These are phyloP conservation scores for Blumeriella jaapii DNA, from an alignment of 2,329 filamentous ascomycete species.

Conservation along the genomic window DNA sequence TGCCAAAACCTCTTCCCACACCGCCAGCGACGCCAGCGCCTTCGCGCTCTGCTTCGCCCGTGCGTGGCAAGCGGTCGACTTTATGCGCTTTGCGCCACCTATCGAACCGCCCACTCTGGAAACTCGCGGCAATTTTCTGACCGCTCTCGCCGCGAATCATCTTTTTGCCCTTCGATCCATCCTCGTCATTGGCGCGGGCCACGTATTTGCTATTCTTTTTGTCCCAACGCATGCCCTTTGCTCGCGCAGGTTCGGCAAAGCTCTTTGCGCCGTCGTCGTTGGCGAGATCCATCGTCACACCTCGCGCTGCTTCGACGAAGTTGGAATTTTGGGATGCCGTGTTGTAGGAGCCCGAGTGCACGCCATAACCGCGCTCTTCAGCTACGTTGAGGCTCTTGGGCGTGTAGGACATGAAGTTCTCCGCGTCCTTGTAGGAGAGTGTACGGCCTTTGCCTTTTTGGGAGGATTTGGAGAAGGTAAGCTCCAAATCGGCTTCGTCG, in stretches of 20 bases:
- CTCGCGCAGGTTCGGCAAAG: conserved; percentile 65
- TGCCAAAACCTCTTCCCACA: conserved; percentile 32
- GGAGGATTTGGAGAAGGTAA: conserved; percentile 54
- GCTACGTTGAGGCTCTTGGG: conserved; percentile 69
- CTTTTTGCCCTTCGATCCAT: conserved; percentile 62
- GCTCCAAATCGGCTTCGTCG: conserved; percentile 51
- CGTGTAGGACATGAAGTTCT: conserved; percentile 94
- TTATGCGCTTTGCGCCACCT: conserved; percentile 82
- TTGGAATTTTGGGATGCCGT: conserved; percentile 43
- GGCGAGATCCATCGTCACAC: conserved; percentile 81
- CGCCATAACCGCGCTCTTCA: conserved; percentile 87
- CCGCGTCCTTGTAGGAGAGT: conserved; percentile 66
- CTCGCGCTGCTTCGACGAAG: conserved; percentile 81
- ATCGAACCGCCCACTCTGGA: conserved; percentile 89
- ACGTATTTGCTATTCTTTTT: conserved; percentile 96
- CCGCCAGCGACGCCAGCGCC: conserved; percentile 24
- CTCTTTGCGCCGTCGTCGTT: conserved; percentile 75
- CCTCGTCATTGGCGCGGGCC: conserved; percentile 80
- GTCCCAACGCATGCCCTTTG: conserved; percentile 82
- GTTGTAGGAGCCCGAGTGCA: conserved; percentile 62
- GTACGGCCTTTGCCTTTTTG: conserved; percentile 42
- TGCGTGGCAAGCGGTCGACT: conserved; percentile 63
- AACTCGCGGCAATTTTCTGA: conserved; percentile 88
- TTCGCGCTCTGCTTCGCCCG: conserved; percentile 65
- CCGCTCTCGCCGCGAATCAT: conserved; percentile 85